phyloP scores from a whole-genome alignment of 441 rosid species.

The Erodium moschatum region DNA sequence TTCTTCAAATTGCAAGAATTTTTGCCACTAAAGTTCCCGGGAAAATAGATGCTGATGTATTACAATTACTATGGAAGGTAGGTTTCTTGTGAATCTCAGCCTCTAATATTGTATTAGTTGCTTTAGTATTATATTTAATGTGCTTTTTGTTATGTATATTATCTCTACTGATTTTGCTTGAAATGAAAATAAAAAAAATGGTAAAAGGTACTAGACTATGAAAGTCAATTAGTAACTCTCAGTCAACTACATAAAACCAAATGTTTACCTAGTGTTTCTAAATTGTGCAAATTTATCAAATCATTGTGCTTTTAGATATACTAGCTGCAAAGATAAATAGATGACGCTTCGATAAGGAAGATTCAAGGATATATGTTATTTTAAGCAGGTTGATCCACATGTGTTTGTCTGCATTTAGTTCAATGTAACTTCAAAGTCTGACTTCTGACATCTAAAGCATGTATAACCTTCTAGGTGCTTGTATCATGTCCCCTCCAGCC shows the following conservation, averaged over 20 bases:
- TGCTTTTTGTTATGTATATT: neutral
- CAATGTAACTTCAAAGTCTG: neutral
- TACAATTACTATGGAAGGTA: conserved; percentile 96
- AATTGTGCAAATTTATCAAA: neutral
- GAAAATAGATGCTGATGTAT: conserved; percentile 95
- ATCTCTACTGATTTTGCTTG: neutral
- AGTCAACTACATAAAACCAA: too few species aligned
- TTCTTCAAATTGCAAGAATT: conserved; percentile 97
- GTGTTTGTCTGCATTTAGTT: neutral
- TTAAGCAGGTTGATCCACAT: neutral
- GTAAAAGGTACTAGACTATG: neutral
- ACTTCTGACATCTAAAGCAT: neutral
- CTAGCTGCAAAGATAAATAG: neutral
- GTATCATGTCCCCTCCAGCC: neutral
- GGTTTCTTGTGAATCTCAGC: conserved; percentile 15
- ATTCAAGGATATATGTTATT: neutral
- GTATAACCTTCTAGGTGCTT: neutral
- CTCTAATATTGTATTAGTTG: neutral
- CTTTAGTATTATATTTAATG: neutral
- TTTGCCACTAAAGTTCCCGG: conserved; percentile 99
- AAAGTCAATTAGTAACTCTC: neutral
- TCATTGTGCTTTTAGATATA: neutral
- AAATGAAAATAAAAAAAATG: too few species aligned
- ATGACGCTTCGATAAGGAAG: too few species aligned
- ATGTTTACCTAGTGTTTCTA: too few species aligned